Percentiles rank a stretch among this genome's conserved stretches.
Conservation (phyloP, 2,329 filamentous ascomycete genomes). For the Neurospora sp. region DNA sequence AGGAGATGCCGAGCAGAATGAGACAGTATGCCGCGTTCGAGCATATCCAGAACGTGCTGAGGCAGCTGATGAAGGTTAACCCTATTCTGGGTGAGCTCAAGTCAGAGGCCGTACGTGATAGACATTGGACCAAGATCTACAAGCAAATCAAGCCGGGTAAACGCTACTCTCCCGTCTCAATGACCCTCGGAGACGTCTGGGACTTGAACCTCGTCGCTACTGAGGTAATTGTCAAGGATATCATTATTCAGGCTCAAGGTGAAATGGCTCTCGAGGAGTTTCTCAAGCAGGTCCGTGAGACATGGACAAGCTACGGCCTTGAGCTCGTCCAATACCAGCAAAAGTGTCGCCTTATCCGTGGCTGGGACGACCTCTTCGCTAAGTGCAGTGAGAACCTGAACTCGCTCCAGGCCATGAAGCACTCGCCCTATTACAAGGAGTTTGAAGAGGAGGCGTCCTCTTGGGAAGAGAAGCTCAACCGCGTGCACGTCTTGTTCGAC, state of each 20-base stretch:
- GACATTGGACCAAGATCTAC: slow-evolving; percentile 97
- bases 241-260: slow-evolving; percentile 90
- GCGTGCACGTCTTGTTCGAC: slow-evolving; percentile 94
- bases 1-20: slow-evolving; percentile 98
- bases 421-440: slow-evolving; percentile 98
- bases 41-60: slow-evolving; percentile 86
- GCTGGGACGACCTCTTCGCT: slow-evolving; percentile 96
- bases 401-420: slow-evolving; percentile 95
- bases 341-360: slow-evolving; percentile 93
- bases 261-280: slow-evolving; percentile 99
- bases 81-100: slow-evolving; percentile 81
- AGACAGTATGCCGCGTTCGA: slow-evolving; percentile 99
- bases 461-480: slow-evolving; percentile 97
- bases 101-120: slow-evolving; percentile 89
- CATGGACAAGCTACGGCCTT: slow-evolving; percentile 89
- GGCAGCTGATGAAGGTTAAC: slow-evolving; percentile 85
- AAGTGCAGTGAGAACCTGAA: slow-evolving; percentile 98
- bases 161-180: slow-evolving; percentile 84
- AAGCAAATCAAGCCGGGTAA: slow-evolving; percentile 89
- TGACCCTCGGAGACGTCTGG: slow-evolving; percentile 98
- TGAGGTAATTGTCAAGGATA: slow-evolving; percentile 80
- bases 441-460: slow-evolving; percentile 95
- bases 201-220: slow-evolving; percentile 84
- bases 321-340: slow-evolving; percentile 97
- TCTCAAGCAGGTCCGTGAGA: slow-evolving; percentile 89